Base-by-base conservation (phyloP, 2,329 filamentous ascomycete species). In the Cercospora brassicicola region DNA sequence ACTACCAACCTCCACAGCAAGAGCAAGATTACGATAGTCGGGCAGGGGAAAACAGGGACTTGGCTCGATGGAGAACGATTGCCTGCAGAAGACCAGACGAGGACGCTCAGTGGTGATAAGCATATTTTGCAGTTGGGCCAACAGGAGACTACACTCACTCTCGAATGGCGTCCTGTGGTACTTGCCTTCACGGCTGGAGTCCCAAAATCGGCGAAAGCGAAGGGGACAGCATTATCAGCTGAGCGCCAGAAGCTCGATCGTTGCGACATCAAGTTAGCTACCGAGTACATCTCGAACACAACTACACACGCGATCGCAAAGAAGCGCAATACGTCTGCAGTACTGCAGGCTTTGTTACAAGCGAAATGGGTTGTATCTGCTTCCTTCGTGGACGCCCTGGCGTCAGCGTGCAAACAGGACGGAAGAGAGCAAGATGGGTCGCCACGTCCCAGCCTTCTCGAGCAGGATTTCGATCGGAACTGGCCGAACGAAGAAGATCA, bases 231-330 rank as follows among this genome's bases (percentile, higher is more conserved):
- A 1, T 83, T 94, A 64, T 81, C 83, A 1, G 82, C 82, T 18
- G 85, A 93, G 28, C 87, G 87, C 69, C 81, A 86, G 33, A 85
- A 85, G 63, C 86, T 98, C 18, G 93, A 96, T 77, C 87, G 90
- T 55, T 84, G 96, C n/a, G 95, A 97, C 76, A 90, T 98, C 79
- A 98, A 97, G 79, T 89, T 93, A 13, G 82, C 91, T 13, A 84
- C 87, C 53, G 89, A 93, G 3, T 97, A 93, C 78, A 82, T 91
- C 26, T 81, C 85, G 28, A 85, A 82, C 15, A 82, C 86, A 30
- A 97, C 94, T 0, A 97, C 94, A 0, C 94, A 98, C 79, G 91
- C 96, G 10, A 89, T 98, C 36, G 89, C 92, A 7, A 91, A 89
- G 78, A 97, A 96, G 80, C 87, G 95, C 59, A 99, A 98, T 78